These are phyloP conservation scores for Hirsutella rhossiliensis DNA, from an alignment of 2,329 filamentous ascomycete species.

Conservation along the genomic window DNA sequence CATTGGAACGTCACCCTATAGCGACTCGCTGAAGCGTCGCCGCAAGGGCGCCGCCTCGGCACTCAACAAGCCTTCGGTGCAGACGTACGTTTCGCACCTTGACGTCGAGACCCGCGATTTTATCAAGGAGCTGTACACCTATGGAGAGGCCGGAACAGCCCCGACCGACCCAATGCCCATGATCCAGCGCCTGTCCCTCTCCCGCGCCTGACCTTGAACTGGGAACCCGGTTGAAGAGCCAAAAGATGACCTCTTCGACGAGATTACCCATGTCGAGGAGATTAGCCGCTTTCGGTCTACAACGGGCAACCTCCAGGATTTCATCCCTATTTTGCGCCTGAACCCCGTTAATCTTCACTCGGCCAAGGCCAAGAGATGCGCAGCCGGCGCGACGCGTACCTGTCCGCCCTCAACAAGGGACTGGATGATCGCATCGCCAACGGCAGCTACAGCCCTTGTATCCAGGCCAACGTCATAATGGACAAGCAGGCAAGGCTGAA, in stretches of 20 bases:
- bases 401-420: slow-evolving; percentile 42
- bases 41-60: slow-evolving; percentile 54
- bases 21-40: slow-evolving; percentile 49
- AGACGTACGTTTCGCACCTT: slow-evolving; percentile 49
- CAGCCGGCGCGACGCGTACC: slow-evolving; percentile 45
- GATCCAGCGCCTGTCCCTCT: slow-evolving; percentile 52
- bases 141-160: slow-evolving; percentile 39
- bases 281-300: slow-evolving; percentile 48
- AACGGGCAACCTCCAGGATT: slow-evolving; percentile 49
- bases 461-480: slow-evolving; percentile 53
- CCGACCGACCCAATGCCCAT: slow-evolving; percentile 55
- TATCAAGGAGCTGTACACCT: slow-evolving; percentile 44
- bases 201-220: slow-evolving; percentile 55
- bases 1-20: slow-evolving; percentile 56
- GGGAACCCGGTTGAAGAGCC: slow-evolving; percentile 45
- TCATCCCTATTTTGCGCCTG: slow-evolving; percentile 44
- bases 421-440: slow-evolving; percentile 49
- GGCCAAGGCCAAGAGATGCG: slow-evolving; percentile 48
- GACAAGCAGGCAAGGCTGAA: slow-evolving; percentile 52
- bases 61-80: slow-evolving; percentile 51
- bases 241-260: slow-evolving; percentile 48
- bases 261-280: slow-evolving; percentile 52
- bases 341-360: slow-evolving; percentile 51
- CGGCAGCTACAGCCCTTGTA: slow-evolving; percentile 50
- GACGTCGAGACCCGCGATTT: slow-evolving; percentile 53